Conservation (phyloP, 306 rosid genomes). For the Luffa aegyptiaca region DNA sequence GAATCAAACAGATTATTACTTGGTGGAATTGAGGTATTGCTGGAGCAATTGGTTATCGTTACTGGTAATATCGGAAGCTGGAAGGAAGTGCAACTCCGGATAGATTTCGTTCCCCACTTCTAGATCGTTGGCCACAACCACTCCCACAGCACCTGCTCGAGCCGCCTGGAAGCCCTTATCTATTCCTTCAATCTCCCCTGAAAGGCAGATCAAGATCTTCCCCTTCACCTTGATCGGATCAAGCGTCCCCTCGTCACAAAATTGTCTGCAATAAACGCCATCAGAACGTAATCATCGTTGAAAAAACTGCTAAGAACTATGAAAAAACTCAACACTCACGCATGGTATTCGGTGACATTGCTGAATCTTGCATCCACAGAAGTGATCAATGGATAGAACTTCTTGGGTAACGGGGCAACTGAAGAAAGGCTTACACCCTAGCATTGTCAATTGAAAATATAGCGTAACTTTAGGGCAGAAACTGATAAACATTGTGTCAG, state of each 20-base stretch:
- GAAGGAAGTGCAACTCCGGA: constrained; percentile 37
- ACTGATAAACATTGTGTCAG: not conserved
- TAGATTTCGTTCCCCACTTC: not conserved
- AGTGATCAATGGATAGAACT: not conserved
- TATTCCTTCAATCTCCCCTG: constrained; percentile 9
- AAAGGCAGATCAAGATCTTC: constrained; percentile 43
- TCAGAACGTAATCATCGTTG: not conserved
- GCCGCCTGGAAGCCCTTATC: constrained; percentile 22
- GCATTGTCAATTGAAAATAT: not conserved
- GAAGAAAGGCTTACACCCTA: not conserved
- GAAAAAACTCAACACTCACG: not conserved
- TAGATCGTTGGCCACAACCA: constrained; percentile 38
- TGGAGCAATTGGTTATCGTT: constrained; percentile 19
- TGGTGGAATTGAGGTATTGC: constrained; percentile 28
- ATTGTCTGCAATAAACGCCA: constrained; percentile 9
- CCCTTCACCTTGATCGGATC: constrained; percentile 44
- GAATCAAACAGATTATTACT: constrained; percentile 18
- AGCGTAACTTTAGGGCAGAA: not conserved
- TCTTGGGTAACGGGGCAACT: not conserved
- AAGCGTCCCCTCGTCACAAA: constrained; percentile 29
- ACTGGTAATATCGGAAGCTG: constrained; percentile 31
- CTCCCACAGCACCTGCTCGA: constrained; percentile 44
- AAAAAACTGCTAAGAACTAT: too few species aligned
- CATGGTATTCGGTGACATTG: not conserved
- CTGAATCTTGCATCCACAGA: not conserved